A percentile compares a stretch with the other conserved stretches of the same genome.
Conservation (phyloP, 2,329 filamentous ascomycete genomes). For the Phaeosphaeriaceae sp. region DNA sequence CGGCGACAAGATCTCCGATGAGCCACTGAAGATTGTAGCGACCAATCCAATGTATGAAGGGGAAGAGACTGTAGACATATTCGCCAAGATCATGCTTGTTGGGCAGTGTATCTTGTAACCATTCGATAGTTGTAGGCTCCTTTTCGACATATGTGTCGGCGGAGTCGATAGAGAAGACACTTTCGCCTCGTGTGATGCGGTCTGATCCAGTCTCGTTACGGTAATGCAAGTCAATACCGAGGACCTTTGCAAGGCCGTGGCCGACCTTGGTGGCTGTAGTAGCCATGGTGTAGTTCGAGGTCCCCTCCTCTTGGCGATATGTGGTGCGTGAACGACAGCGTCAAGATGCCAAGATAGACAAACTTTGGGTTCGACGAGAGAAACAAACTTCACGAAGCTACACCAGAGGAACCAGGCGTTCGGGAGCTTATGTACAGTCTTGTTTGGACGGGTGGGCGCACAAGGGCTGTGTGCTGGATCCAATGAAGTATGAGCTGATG, state of each 20-base stretch:
- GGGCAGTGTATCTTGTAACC: constrained; percentile 71
- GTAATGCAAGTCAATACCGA: constrained; percentile 83
- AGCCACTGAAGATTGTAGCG: constrained; percentile 93
- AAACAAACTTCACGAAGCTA: constrained; percentile 36
- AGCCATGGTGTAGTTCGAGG: constrained; percentile 28
- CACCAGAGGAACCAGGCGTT: constrained; percentile 31
- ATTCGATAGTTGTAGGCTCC: constrained; percentile 78
- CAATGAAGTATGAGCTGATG: constrained; percentile 11
- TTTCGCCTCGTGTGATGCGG: constrained; percentile 78
- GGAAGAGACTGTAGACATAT: constrained; percentile 80
- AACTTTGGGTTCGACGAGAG: constrained; percentile 15
- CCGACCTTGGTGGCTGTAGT: constrained; percentile 65
- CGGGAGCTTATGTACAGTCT: constrained; percentile 36
- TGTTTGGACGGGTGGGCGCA: constrained; percentile 15
- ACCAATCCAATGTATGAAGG: constrained; percentile 87
- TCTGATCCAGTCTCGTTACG: constrained; percentile 67
- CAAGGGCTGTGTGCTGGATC: constrained; percentile 15
- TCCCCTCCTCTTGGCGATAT: neutral
- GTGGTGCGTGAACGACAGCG: neutral
- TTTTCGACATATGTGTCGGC: constrained; percentile 82
- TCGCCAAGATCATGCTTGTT: constrained; percentile 58
- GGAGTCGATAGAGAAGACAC: constrained; percentile 75
- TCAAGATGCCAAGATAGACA: constrained; percentile 11
- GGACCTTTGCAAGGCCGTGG: constrained; percentile 75
- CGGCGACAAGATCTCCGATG: constrained; percentile 86